Evolutionary conservation across 2,329 filamentous ascomycete genomes (phyloP), one percentile per base, ranked within the genome.

Genomic region (Ceratocystis colombiana): DNA sequence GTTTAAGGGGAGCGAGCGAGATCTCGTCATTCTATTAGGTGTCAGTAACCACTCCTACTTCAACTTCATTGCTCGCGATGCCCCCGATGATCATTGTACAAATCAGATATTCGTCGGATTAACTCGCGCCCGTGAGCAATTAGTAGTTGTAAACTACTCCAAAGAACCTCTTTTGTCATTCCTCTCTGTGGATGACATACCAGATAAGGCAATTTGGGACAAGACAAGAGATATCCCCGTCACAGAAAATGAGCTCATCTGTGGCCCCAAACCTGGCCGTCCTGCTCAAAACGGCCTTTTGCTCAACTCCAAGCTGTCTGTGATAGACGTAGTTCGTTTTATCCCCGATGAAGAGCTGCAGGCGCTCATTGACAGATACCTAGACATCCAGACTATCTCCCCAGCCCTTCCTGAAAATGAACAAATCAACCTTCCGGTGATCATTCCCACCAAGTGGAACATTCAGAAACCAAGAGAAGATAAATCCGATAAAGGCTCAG

Each of bases 1-100:
- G 48, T 75, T 75, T 67, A 75, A 75, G 53, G 73, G 73, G 3
- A 72, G 69, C 53, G 73, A 75, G 67, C 72, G 73, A 17, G 67
- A 73, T 45, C 64, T 75, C 1, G 55, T 74, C 3, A 71, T 75
- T 50, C 65, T 74, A 1, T 66, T 72, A 37, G 71, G 69, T 4
- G 68, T 71, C 0, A 64, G 41, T 6, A 72, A 74, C 48, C 62
- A 70, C 12, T 68, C 69, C 0, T 74, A 71, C 61, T 74, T 74
- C 33, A 4, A 64, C 4, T 68, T 65, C 22, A 57, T 70, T 2
- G 72, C 70, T 1, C 70, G 71, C 10, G 67, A 73, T 55, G 57
- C 70, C n/a, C 71, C 71, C 2, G 72, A 73, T n/a, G 70, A 73
- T 48, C 65, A 50, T 5, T 73, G 72, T 22, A 71, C 73, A 7